Evolutionary conservation across 1,284 basidiomycete genomes (phyloP).

Genomic region (Ganoderma sp.): DNA sequence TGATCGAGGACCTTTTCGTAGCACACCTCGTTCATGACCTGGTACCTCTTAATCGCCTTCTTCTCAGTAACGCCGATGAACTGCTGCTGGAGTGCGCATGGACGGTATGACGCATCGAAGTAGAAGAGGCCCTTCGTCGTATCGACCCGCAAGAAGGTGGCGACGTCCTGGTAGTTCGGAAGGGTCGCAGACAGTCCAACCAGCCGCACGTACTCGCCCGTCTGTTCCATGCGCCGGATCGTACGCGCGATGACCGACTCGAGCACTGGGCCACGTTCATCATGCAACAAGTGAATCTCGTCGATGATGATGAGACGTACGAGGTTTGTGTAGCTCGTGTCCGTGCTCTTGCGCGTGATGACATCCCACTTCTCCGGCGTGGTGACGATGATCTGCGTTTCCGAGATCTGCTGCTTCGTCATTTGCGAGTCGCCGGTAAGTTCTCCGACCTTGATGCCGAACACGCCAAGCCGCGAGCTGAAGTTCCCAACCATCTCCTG

Average conservation of each 20-base stretch:
- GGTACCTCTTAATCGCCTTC: conserved; percentile 98
- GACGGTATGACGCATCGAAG: conserved; percentile 94
- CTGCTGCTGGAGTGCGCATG: conserved; percentile 95
- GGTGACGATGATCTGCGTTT: conserved; percentile 98
- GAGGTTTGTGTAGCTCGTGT: conserved; percentile 96
- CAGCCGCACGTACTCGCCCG: conserved; percentile 88
- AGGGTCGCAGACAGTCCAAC: conserved; percentile 96
- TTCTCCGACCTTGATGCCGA: conserved; percentile 91
- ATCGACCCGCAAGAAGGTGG: conserved; percentile 96
- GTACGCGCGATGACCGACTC: conserved; percentile 93
- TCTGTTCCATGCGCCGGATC: conserved; percentile 95
- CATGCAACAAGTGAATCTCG: conserved; percentile 97
- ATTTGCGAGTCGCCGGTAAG: conserved; percentile 98
- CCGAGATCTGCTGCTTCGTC: conserved; percentile 97
- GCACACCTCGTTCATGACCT: conserved; percentile 98
- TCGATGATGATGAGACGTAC: conserved; percentile 98
- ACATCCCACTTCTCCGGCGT: conserved; percentile 99
- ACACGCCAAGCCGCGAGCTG: conserved; percentile 78
- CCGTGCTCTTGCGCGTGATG: conserved; percentile 97
- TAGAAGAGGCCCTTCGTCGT: conserved; percentile 93
- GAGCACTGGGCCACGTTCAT: conserved; percentile 97
- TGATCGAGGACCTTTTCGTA: conserved; percentile 98
- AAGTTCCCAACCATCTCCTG: conserved; percentile 99
- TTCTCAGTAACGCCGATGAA: conserved; percentile 99
- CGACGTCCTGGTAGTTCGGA: conserved; percentile 99